Base-by-base conservation (phyloP, 2,329 filamentous ascomycete species). In the Cordyceps cateniannulata region DNA sequence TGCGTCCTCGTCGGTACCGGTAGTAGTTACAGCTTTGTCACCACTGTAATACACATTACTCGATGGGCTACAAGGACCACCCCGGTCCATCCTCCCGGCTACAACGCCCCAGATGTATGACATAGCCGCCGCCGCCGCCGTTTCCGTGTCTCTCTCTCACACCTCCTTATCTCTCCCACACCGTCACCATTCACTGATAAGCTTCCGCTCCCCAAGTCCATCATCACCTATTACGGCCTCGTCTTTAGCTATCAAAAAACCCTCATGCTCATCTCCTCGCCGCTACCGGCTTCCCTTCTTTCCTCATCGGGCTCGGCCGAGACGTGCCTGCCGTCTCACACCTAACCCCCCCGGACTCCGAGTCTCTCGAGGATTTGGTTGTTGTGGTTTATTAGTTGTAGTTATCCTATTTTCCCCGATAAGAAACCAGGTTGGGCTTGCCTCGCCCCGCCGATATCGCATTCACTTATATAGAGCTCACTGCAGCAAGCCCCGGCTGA, bases 381-480 rank as follows among this genome's bases (percentile, higher is more conserved):
- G 14, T 25, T 22, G 22, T n/a, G 12, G 47, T 8, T 10, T 20
- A 5, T 3, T 22, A 40, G 25, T n/a, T n/a, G n/a, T n/a, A n/a
- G n/a, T n/a, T 35, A n/a, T n/a, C 56, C 56, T 52, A 45, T 25
- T 59, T 59, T 38, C n/a, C 38, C 56, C 56, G 56, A 59, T 29
- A 18, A 27, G n/a, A 5, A 24, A 25, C 40, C 6, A 22, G 16
- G 40, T 2, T 16, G 10, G 8, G 8, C 12, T 18, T 5, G 0
- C 22, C 22, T 27, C 5, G 14, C 44, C 27, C 54, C 44, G 45
- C 56, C 56, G 56, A 59, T 51, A 35, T 59, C 56, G 56, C 53
- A 32, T 27, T 45, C n/a, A 12, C 9, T 6, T 18, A 54, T 45
- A 55, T 44, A 20, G 9, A 27, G 27, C n/a, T 16, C 18, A 16